Conservation (phyloP, 495 filamentous ascomycete species). For the Talaromyces ruber region DNA sequence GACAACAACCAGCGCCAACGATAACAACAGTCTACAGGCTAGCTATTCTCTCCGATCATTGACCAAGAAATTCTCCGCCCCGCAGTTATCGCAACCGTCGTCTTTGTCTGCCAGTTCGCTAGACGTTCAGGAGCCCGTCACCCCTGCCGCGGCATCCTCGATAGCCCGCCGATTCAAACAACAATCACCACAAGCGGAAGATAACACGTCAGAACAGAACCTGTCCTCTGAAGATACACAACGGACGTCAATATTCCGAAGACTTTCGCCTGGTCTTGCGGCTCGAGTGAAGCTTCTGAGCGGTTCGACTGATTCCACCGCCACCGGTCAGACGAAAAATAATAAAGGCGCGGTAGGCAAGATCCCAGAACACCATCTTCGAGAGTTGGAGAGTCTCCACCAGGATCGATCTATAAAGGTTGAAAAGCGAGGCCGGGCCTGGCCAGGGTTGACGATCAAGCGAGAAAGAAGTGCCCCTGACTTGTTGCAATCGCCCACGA, state of each 20-base stretch:
- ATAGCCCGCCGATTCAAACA: neutral
- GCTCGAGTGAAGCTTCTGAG: slow-evolving; percentile 69
- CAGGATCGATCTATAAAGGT: slow-evolving; percentile 47
- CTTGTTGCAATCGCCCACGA: slow-evolving; percentile 12
- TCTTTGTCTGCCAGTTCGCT: neutral
- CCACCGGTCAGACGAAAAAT: slow-evolving; percentile 15
- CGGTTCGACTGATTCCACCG: slow-evolving; percentile 39
- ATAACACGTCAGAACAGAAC: neutral
- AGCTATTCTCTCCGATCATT: slow-evolving; percentile 13
- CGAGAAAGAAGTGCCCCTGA: slow-evolving; percentile 11
- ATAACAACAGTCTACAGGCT: slow-evolving; percentile 16
- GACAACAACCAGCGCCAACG: slow-evolving; percentile 17
- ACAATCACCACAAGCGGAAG: neutral
- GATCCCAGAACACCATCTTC: slow-evolving; percentile 65
- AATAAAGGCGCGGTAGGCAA: slow-evolving; percentile 51
- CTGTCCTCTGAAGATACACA: neutral
- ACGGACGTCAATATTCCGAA: slow-evolving; percentile 31
- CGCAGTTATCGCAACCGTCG: slow-evolving; percentile 7
- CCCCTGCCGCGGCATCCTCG: neutral
- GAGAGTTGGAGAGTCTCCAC: slow-evolving; percentile 56
- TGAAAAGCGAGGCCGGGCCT: slow-evolving; percentile 53
- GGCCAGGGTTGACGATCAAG: slow-evolving; percentile 38
- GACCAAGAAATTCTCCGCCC: slow-evolving; percentile 11
- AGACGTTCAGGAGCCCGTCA: neutral
- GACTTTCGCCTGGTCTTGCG: slow-evolving; percentile 60